Percentiles rank a stretch among this genome's conserved stretches.
These are phyloP conservation scores for Teratosphaeriaceae sp. DNA, from an alignment of 2,329 filamentous ascomycete species.

Conservation along the genomic window DNA sequence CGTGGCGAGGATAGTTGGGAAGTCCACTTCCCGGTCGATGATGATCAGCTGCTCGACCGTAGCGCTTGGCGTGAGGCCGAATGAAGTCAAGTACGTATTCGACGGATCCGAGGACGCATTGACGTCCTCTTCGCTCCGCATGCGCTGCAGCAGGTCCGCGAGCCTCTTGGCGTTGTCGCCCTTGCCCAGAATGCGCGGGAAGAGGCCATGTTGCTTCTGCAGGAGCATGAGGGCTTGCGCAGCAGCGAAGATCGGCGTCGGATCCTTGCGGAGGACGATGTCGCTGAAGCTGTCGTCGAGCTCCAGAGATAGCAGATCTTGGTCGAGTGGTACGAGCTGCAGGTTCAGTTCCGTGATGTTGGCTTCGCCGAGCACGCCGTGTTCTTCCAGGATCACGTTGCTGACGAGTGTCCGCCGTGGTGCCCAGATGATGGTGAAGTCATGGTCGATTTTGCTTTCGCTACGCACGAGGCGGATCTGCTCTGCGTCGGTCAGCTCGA, in stretches of 20 bases:
- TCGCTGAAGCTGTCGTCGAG: conserved; percentile 81
- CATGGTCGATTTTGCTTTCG: conserved; percentile 84
- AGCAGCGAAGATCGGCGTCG: conserved; percentile 80
- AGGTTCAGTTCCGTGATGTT: conserved; percentile 82
- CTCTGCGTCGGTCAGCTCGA: conserved; percentile 50
- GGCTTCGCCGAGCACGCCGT: conserved; percentile 86
- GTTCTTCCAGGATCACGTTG: conserved; percentile 85
- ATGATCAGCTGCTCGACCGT: conserved; percentile 87
- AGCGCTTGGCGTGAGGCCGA: conserved; percentile 75
- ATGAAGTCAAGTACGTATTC: conserved; percentile 43
- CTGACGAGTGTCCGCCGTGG: conserved; percentile 86
- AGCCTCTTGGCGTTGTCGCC: conserved; percentile 89
- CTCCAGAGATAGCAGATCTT: conserved; percentile 86
- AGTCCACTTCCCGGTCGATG: conserved; percentile 91
- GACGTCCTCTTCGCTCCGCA: conserved; percentile 83
- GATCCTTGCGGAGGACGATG: conserved; percentile 83
- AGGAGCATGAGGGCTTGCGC: conserved; percentile 91
- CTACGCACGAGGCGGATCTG: conserved; percentile 86
- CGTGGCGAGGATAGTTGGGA: conserved; percentile 83
- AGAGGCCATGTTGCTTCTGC: conserved; percentile 85
- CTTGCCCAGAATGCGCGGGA: conserved; percentile 91
- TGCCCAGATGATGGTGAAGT: conserved; percentile 96
- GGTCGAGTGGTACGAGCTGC: conserved; percentile 85
- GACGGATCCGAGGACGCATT: conserved; percentile 31
- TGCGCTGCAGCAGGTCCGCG: conserved; percentile 77